Base-by-base conservation (phyloP, 768 basidiomycete species). In the Pholiota conissans region DNA sequence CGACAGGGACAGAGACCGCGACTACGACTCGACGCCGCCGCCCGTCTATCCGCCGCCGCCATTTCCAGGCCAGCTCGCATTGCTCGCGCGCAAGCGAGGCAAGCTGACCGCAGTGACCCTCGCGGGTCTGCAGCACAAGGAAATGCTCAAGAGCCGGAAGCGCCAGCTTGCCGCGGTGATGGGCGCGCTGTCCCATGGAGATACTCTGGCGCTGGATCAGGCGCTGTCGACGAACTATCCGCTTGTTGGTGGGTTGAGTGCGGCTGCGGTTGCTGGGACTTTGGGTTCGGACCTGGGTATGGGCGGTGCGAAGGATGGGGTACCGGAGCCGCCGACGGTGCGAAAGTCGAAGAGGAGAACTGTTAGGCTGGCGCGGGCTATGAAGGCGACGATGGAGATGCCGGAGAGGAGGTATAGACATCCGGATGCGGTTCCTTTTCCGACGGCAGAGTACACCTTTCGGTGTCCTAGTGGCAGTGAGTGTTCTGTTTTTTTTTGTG, bases 181-280 rank as follows among this genome's bases (percentile, higher is more conserved):
- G 48, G 87, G 86, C 18, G 83, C 85, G 24, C 69, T 88, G 53
- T 83, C 87, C 8, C 79, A 82, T 62, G 84, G 84, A 16, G 86
- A 91, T 70, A 82, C 85, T 13, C 76, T 91, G 40, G 89, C 89
- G 32, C 74, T 93, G 27, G 91, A 93, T 67, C 87, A 88, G 69
- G 91, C 91, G 26, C 74, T 93, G 45, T 85, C 85, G 35, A 80
- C 78, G 55, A 79, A 75, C 61, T 75, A 65, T 54, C 63, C 63
- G 26, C 64, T 66, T 40, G 52, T 60, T 20, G 60, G 58, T 18
- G 47, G 57, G 26, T 27, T 59, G 55, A 61, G 48, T 57, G 55
- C 54, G 16, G 49, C 53, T 7, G 54, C 29, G 16, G 49, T 49
- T 7, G 51, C 29, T 51, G 61, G 63, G 22, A 30, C n/a, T 1